Conservation (phyloP, 2,329 filamentous ascomycete species). For the Diplodia intermedia region DNA sequence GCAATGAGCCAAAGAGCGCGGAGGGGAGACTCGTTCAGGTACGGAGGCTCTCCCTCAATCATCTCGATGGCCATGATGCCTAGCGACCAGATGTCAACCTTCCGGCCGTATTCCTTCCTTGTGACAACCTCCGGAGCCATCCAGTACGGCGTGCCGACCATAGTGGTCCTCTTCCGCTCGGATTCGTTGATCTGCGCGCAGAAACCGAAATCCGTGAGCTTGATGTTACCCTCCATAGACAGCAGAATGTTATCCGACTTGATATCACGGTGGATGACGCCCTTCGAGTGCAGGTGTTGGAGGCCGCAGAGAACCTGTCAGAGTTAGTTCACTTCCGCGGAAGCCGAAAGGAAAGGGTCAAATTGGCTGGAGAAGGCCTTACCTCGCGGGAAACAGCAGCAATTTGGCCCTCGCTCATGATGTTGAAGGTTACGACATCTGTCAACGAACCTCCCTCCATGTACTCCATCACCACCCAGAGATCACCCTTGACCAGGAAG, state of each 20-base stretch:
- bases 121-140: conserved; percentile 99
- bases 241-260: conserved; percentile 98
- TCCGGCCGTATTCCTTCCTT: conserved; percentile 95
- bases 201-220: conserved; percentile 98
- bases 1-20: conserved; percentile 95
- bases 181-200: conserved; percentile 98
- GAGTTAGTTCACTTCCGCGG: conserved; percentile 33
- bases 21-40: conserved; percentile 91
- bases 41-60: conserved; percentile 98
- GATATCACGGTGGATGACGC: conserved; percentile 97
- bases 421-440: conserved; percentile 98
- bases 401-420: conserved; percentile 98
- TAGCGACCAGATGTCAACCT: conserved; percentile 98
- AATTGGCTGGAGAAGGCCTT: conserved; percentile 44
- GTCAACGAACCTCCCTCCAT: conserved; percentile 99
- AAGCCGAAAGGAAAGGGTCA: conserved; percentile 35
- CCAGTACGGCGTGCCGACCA: conserved; percentile 99
- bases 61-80: conserved; percentile 99
- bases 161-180: conserved; percentile 89
- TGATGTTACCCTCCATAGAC: conserved; percentile 93
- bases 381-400: conserved; percentile 88
- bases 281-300: conserved; percentile 95
- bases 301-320: conserved; percentile 63
- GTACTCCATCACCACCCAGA: conserved; percentile 99
- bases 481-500: conserved; percentile 84